A percentile compares a stretch with the other conserved stretches of the same genome.
These are phyloP conservation scores for Colletotrichum destructivum DNA, from an alignment of 2,329 filamentous ascomycete genomes.

Conservation along the genomic window DNA sequence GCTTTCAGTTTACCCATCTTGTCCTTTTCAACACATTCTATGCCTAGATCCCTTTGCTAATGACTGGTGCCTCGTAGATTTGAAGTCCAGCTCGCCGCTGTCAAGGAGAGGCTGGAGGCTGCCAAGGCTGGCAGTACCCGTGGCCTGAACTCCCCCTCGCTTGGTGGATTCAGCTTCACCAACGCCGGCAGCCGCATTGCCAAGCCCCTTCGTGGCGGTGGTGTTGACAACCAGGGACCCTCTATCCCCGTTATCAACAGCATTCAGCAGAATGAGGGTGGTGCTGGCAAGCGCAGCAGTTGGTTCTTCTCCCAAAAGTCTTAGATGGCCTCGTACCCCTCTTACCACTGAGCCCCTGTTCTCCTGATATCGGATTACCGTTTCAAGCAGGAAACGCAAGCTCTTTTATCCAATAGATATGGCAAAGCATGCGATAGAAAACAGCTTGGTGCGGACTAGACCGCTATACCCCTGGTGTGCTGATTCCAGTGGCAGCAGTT, in stretches of 20 bases:
- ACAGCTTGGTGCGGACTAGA: constrained; percentile 36
- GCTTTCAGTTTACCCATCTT: neutral
- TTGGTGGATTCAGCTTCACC: constrained; percentile 80
- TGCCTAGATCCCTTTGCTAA: constrained; percentile 25
- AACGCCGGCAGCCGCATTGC: constrained; percentile 77
- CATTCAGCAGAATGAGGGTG: constrained; percentile 71
- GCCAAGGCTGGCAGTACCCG: constrained; percentile 94
- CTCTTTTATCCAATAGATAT: constrained; percentile 17
- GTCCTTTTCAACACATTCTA: constrained; percentile 2
- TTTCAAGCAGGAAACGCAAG: constrained; percentile 10
- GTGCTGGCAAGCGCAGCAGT: constrained; percentile 76
- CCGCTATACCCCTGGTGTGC: constrained; percentile 37
- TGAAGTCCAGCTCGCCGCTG: constrained; percentile 94
- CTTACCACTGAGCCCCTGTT: constrained; percentile 1
- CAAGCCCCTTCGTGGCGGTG: constrained; percentile 77
- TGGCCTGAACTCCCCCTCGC: constrained; percentile 77
- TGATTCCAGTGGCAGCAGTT: constrained; percentile 22
- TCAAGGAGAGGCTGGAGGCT: constrained; percentile 97
- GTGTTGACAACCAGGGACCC: constrained; percentile 61
- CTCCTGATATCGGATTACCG: neutral
- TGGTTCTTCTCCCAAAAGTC: constrained; percentile 80
- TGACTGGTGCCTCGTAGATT: constrained; percentile 72
- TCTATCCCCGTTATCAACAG: constrained; percentile 70
- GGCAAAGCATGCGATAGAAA: constrained; percentile 27
- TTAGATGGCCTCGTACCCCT: constrained; percentile 46